Conservation (phyloP, 208 protist genomes). For the Lotmaria passim region DNA sequence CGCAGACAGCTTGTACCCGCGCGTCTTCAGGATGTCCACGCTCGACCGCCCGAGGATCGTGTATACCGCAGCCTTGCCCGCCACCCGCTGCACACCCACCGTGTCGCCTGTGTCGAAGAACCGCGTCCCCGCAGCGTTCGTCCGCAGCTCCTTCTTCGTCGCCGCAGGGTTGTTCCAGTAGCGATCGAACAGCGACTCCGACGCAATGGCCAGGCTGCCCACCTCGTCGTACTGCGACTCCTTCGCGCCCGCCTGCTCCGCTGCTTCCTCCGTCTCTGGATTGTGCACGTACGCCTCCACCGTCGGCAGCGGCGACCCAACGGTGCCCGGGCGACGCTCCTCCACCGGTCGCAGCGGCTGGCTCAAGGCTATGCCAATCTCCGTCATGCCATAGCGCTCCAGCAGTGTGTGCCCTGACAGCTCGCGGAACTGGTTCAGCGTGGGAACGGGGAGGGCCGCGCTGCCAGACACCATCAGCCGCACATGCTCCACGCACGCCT, state of each 20-base stretch:
- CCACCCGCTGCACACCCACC: conserved; percentile 54
- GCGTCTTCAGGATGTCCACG: conserved; percentile 94
- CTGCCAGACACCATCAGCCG: conserved; percentile 97
- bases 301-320: conserved; percentile 89
- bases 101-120: conserved; percentile 91
- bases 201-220: conserved; percentile 83
- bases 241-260: conserved; percentile 31
- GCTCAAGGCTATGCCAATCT: conserved; percentile 96
- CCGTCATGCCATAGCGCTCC: conserved; percentile 98
- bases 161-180: conserved; percentile 91
- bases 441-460: conserved; percentile 88
- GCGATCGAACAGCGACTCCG: conserved; percentile 91
- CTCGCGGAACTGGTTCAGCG: conserved; percentile 88
- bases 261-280: conserved; percentile 29
- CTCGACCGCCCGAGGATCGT: conserved; percentile 91
- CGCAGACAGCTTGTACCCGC: conserved; percentile 95
- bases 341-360: conserved; percentile 85
- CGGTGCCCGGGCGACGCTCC: conserved; percentile 81
- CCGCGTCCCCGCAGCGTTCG: conserved; percentile 47
- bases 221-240: conserved; percentile 54
- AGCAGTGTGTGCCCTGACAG: conserved; percentile 93
- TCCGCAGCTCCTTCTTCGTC: conserved; percentile 80
- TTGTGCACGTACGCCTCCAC: conserved; percentile 71
- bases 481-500: conserved; percentile 47
- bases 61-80: conserved; percentile 45